Conservation (phyloP, 2,329 filamentous ascomycete genomes). For the Epichloe elymi region DNA sequence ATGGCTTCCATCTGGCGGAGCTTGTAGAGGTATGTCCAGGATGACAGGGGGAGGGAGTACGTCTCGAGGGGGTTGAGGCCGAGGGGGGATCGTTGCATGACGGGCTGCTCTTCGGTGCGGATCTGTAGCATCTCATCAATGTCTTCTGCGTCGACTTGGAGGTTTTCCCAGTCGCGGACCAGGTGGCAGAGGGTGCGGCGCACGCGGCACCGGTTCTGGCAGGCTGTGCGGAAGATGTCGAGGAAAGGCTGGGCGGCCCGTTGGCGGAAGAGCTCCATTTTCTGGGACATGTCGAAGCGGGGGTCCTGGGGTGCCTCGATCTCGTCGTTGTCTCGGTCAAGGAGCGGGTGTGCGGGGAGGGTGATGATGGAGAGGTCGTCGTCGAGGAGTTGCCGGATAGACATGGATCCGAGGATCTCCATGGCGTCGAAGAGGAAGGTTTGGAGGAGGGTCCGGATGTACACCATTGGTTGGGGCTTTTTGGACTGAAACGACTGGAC, state of each 20-base stretch:
- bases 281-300: slow-evolving; percentile 56
- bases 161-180: slow-evolving; percentile 67
- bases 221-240: slow-evolving; percentile 71
- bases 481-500: slow-evolving; percentile 62
- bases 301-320: slow-evolving; percentile 63
- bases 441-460: slow-evolving; percentile 68
- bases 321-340: slow-evolving; percentile 62
- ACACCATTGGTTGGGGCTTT: slow-evolving; percentile 71
- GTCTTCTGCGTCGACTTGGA: slow-evolving; percentile 72
- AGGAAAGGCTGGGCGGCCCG: slow-evolving; percentile 58
- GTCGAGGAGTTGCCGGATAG: slow-evolving; percentile 63
- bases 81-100: slow-evolving; percentile 30
- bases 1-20: slow-evolving; percentile 78
- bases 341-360: slow-evolving; percentile 55
- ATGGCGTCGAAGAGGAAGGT: slow-evolving; percentile 62
- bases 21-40: slow-evolving; percentile 86
- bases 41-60: slow-evolving; percentile 62
- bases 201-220: slow-evolving; percentile 81
- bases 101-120: slow-evolving; percentile 46
- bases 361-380: slow-evolving; percentile 69
- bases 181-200: slow-evolving; percentile 81
- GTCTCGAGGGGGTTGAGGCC: slow-evolving; percentile 32
- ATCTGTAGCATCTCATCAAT: slow-evolving; percentile 55
- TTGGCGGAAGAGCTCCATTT: slow-evolving; percentile 58
- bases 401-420: slow-evolving; percentile 52